Percentiles rank a stretch among this genome's conserved stretches.
These are phyloP conservation scores for Apiospora marii DNA, from an alignment of 2,329 filamentous ascomycete genomes.

Conservation along the genomic window DNA sequence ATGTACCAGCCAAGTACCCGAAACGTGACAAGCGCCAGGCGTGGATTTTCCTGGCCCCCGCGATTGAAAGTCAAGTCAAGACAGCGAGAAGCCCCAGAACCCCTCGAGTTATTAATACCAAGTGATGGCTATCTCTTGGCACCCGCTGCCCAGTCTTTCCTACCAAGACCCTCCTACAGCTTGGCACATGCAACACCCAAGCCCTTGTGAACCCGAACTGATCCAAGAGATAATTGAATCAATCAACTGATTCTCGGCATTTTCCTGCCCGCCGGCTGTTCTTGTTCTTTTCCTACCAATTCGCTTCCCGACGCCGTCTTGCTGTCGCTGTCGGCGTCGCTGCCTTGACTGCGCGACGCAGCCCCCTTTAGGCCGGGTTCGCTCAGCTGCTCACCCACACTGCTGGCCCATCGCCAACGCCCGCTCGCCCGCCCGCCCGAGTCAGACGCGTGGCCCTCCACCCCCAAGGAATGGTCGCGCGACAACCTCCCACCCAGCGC, in stretches of 20 bases:
- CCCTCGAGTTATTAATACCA: slow-evolving; percentile 22
- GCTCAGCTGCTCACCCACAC: not conserved
- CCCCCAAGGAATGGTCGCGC: slow-evolving; percentile 17
- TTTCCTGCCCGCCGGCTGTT: slow-evolving; percentile 16
- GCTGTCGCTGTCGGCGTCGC: slow-evolving; percentile 16
- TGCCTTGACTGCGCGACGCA: slow-evolving; percentile 12
- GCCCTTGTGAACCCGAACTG: slow-evolving; percentile 22
- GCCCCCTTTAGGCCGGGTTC: slow-evolving; percentile 13
- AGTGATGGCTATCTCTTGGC: slow-evolving; percentile 25
- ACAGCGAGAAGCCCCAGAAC: slow-evolving; percentile 14
- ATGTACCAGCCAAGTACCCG: slow-evolving; percentile 16
- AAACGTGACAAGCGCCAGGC: slow-evolving; percentile 10
- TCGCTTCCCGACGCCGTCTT: not conserved
- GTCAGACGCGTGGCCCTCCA: slow-evolving; percentile 22
- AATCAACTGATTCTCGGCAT: slow-evolving; percentile 22
- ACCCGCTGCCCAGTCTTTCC: slow-evolving; percentile 23
- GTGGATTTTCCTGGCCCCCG: slow-evolving; percentile 2
- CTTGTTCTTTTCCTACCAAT: not conserved
- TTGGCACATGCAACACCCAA: slow-evolving; percentile 24
- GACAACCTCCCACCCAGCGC: not conserved
- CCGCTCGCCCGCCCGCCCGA: not conserved
- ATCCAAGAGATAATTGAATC: slow-evolving; percentile 15
- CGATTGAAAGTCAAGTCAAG: slow-evolving; percentile 1
- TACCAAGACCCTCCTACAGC: slow-evolving; percentile 24
- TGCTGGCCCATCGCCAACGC: slow-evolving; percentile 5